These are phyloP conservation scores for Penicillium sp. DNA, from an alignment of 2,329 filamentous ascomycete species.

Conservation along the genomic window DNA sequence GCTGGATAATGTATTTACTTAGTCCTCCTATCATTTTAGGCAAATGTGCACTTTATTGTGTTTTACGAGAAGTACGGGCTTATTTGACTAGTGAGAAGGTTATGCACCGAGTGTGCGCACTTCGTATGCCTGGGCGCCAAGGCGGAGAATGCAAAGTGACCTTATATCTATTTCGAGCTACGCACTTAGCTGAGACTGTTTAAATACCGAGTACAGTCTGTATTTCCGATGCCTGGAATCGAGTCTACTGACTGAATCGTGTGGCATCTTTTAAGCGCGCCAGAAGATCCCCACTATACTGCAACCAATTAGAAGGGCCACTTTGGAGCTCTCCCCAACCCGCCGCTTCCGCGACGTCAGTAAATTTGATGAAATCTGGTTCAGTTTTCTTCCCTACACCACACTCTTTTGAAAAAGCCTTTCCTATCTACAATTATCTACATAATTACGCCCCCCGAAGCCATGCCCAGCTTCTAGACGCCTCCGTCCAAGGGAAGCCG, in stretches of 20 bases:
- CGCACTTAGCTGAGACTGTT: background rate
- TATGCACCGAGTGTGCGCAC: background rate
- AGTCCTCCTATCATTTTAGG: constrained; percentile 28
- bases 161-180: background rate
- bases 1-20: constrained; percentile 43
- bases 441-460: constrained; percentile 2
- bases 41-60: constrained; percentile 14
- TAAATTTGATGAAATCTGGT: constrained; percentile 19
- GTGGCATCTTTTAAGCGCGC: background rate
- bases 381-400: constrained; percentile 2
- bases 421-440: background rate
- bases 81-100: background rate
- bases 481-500: constrained; percentile 19
- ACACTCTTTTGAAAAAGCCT: background rate
- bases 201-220: too few relatives aligned
- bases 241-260: background rate
- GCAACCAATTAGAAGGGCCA: constrained; percentile 27
- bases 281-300: constrained; percentile 9
- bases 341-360: constrained; percentile 36
- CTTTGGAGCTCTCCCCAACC: constrained; percentile 28
- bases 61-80: background rate
- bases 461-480: constrained; percentile 18
- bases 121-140: background rate
- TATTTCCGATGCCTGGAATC: too few relatives aligned
- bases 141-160: background rate